These are phyloP conservation scores for Sanghuangporus sanghuang DNA, from an alignment of 1,284 basidiomycete genomes.

Conservation along the genomic window DNA sequence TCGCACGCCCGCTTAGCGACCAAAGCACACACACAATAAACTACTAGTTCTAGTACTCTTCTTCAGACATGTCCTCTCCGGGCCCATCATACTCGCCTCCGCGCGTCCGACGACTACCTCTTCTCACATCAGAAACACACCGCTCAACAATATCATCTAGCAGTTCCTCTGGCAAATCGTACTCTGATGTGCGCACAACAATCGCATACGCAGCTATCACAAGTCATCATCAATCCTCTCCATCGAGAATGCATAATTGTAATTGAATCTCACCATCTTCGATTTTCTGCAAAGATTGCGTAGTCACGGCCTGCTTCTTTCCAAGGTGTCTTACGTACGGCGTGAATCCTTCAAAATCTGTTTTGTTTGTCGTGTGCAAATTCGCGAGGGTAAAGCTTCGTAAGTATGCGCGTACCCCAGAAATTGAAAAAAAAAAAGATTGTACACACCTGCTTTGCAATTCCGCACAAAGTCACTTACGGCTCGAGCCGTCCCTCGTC, in stretches of 20 bases:
- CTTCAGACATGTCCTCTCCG: background rate
- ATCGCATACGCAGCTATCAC: slow-evolving; percentile 65
- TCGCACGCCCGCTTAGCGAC: background rate
- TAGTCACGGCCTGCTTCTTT: slow-evolving; percentile 87
- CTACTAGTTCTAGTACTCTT: background rate
- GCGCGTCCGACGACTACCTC: background rate
- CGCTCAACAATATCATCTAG: slow-evolving; percentile 60
- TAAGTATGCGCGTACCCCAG: background rate
- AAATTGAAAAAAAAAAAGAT: background rate
- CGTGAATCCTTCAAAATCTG: slow-evolving; percentile 74
- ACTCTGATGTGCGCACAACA: slow-evolving; percentile 64
- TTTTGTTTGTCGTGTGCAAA: too few species aligned
- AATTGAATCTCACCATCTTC: slow-evolving; percentile 69
- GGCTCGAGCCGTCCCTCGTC: slow-evolving; percentile 61
- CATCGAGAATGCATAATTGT: background rate
- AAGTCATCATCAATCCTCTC: background rate
- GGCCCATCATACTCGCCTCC: background rate
- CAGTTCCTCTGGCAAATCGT: slow-evolving; percentile 58
- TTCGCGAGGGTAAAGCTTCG: background rate
- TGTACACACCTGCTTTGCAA: slow-evolving; percentile 67
- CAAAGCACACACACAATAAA: background rate
- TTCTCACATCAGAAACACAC: slow-evolving; percentile 19
- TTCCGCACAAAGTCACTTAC: slow-evolving; percentile 76
- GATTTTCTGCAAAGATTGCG: slow-evolving; percentile 86
- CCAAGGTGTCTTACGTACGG: slow-evolving; percentile 67